These are phyloP conservation scores for Auriscalpium microsporum DNA, from an alignment of 768 basidiomycete species.

Conservation along the genomic window DNA sequence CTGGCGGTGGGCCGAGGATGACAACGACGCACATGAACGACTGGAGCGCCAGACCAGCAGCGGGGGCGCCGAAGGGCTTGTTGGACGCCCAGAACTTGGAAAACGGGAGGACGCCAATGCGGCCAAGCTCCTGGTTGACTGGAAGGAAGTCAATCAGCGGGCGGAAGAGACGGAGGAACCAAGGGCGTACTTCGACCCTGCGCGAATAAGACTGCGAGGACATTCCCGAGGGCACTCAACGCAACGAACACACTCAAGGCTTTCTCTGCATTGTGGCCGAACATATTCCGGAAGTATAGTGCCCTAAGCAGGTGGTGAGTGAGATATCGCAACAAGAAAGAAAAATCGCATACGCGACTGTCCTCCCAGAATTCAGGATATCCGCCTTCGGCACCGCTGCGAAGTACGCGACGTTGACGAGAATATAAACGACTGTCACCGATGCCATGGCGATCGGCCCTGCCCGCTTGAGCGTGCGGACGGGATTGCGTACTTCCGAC, in stretches of 20 bases:
- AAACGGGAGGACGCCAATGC: constrained; percentile 61
- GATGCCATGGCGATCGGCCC: constrained; percentile 56
- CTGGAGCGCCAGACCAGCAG: constrained; percentile 54
- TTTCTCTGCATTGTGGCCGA: constrained; percentile 51
- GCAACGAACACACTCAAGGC: constrained; percentile 56
- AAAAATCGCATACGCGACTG: constrained; percentile 50
- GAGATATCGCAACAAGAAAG: not conserved
- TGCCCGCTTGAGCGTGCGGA: constrained; percentile 62
- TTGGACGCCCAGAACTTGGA: constrained; percentile 63
- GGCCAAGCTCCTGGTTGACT: constrained; percentile 70
- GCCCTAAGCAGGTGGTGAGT: constrained; percentile 33
- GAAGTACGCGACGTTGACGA: constrained; percentile 67
- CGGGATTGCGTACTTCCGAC: constrained; percentile 61
- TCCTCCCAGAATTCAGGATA: constrained; percentile 53
- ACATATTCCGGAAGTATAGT: constrained; percentile 68
- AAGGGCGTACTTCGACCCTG: constrained; percentile 49
- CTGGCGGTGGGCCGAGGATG: constrained; percentile 50
- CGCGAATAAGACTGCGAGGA: constrained; percentile 54
- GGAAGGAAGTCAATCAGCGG: not conserved
- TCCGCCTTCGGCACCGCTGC: constrained; percentile 64
- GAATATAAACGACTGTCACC: constrained; percentile 53
- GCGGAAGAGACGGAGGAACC: constrained; percentile 5
- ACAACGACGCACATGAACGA: constrained; percentile 51
- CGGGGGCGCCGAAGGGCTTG: constrained; percentile 60
- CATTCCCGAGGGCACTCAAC: constrained; percentile 55